Base-by-base conservation (phyloP, 129 eudicot species). In the Oenanthe sinensis region DNA sequence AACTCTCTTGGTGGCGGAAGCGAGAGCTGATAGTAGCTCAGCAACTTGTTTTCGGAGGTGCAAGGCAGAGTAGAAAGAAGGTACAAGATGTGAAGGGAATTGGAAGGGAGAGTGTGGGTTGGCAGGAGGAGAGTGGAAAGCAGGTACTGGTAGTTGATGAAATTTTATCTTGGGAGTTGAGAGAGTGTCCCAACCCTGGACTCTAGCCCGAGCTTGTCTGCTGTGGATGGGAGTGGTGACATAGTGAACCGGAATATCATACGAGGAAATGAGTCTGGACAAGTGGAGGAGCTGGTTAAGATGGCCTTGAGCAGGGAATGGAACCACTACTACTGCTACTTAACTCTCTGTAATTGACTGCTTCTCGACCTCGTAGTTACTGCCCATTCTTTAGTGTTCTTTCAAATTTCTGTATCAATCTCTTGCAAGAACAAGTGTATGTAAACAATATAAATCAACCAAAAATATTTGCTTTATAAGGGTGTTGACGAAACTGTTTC, bases 1-100 rank as follows among this genome's bases (percentile, higher is more conserved):
- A 2, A 88, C 81, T n/a, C 84, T 73, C 68, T 76, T 83, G 2
- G 79, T 58, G 5, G 52, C 28, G 6, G 52, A 14, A 22, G 84
- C 76, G 14, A 88, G 42, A 4, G 73, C 58, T 0, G 69, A 80
- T 8, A 88, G 49, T 6, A 88, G 81, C 24, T 79, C 62, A 24
- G 17, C 50, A 6, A 88, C 75, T 8, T 83, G 91, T 17, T 83
- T 81, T 4, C 85, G 82, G 49, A 88, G 87, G 6, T 83, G 89
- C 74, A 77, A 50, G 50, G 84, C 76, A 37, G 88, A 78, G 24
- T 82, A 46, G 75, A 82, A 85, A 8, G 87, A 33, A 9, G 88
- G 85, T 75, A 85, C 44, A 46, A 88, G 82, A 45, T 88, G 91
- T 28, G 84, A 24, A 30, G 91, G 91, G 84, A 88, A 88, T 22